Conservation (phyloP, 2,329 filamentous ascomycete species). For the Colletotrichum tropicicola region DNA sequence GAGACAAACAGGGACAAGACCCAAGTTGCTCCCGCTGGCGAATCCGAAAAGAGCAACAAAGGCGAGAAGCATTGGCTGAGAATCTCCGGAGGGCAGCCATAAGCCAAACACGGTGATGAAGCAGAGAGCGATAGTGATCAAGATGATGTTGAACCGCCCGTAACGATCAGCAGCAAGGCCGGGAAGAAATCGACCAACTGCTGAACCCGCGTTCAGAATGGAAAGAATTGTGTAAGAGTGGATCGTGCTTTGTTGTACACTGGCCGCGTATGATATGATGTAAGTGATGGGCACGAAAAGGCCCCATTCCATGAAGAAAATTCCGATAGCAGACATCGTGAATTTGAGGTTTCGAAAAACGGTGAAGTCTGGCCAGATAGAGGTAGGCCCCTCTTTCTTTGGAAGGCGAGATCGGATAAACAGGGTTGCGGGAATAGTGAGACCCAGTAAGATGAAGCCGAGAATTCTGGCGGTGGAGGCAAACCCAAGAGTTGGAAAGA, state of each 20-base stretch:
- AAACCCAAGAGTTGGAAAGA: constrained; percentile 58
- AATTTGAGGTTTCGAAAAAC: constrained; percentile 71
- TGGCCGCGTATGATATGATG: constrained; percentile 75
- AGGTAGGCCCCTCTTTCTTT: constrained; percentile 50
- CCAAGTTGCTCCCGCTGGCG: constrained; percentile 80
- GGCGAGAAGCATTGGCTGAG: constrained; percentile 66
- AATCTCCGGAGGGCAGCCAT: constrained; percentile 73
- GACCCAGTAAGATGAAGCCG: constrained; percentile 57
- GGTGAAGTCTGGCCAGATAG: constrained; percentile 64
- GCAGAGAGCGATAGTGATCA: constrained; percentile 68
- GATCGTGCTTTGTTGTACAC: constrained; percentile 64
- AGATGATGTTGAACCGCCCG: constrained; percentile 84
- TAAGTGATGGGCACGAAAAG: constrained; percentile 81
- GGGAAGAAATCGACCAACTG: constrained; percentile 79
- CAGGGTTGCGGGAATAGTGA: constrained; percentile 56
- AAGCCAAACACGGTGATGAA: constrained; percentile 68
- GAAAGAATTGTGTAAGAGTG: constrained; percentile 82
- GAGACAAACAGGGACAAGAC: constrained; percentile 80
- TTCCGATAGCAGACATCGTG: constrained; percentile 65
- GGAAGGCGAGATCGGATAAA: constrained; percentile 64
- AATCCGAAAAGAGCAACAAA: constrained; percentile 83
- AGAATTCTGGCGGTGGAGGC: constrained; percentile 59
- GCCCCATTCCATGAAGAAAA: constrained; percentile 77
- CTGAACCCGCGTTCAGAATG: constrained; percentile 81
- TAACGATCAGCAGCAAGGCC: constrained; percentile 79